phyloP scores from a whole-genome alignment of 768 basidiomycete species.

The Flagelloscypha sp. region DNA sequence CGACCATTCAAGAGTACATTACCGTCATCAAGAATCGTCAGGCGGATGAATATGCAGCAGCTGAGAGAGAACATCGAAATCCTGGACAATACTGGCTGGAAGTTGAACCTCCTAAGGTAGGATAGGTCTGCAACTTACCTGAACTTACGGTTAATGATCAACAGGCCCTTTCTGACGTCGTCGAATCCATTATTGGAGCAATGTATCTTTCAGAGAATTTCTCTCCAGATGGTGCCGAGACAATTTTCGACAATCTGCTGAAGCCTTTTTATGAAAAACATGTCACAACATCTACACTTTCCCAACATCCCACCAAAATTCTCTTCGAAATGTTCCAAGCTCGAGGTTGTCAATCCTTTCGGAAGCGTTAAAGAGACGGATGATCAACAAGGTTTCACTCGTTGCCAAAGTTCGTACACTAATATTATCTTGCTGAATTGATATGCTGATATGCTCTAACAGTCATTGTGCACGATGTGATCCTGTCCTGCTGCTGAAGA shows the following conservation, averaged over 20 bases:
- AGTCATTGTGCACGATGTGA: conserved; percentile 65
- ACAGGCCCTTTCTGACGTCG: conserved; percentile 69
- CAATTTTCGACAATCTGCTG: conserved; percentile 58
- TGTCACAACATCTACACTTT: conserved; percentile 62
- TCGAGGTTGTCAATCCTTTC: conserved; percentile 62
- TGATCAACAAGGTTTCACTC: conserved; percentile 23
- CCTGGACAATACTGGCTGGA: conserved; percentile 76
- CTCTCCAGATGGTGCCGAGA: conserved; percentile 49
- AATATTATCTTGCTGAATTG: conserved; percentile 4
- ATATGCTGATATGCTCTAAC: conserved; percentile 7
- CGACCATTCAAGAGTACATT: conserved; percentile 44
- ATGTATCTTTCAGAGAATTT: conserved; percentile 72
- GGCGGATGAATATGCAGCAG: conserved; percentile 24
- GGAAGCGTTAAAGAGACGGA: conserved; percentile 46
- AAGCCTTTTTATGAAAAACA: conserved; percentile 75
- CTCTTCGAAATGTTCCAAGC: conserved; percentile 68
- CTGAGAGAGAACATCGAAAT: conserved; percentile 37
- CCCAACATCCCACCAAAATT: conserved; percentile 70
- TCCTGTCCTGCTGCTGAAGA: conserved; percentile 54
- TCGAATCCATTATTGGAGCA: conserved; percentile 76
- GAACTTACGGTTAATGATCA: conserved; percentile 5
- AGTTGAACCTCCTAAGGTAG: conserved; percentile 69
- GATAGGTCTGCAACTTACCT: conserved; percentile 6
- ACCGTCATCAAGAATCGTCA: conserved; percentile 15
- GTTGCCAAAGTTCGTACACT: conserved; percentile 43